These are phyloP conservation scores for Tetrastigma voinierianum DNA, from an alignment of 164 flowering plant genomes.

Conservation along the genomic window DNA sequence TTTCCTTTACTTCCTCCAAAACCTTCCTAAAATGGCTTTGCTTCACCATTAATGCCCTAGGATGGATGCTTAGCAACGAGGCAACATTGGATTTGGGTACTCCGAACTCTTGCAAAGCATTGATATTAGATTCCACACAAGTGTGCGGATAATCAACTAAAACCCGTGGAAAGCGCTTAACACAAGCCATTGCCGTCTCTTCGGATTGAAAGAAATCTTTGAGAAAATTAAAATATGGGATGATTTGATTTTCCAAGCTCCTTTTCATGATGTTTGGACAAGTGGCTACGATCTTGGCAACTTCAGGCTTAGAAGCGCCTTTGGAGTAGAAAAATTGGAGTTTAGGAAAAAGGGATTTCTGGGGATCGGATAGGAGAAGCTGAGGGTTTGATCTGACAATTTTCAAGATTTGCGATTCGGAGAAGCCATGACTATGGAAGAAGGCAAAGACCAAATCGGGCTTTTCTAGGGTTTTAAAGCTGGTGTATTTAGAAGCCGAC, in stretches of 20 bases:
- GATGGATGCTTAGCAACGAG: not conserved
- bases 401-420: slow-evolving; percentile 4
- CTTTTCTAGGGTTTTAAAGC: no score
- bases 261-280: slow-evolving; percentile 6
- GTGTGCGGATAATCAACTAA: not conserved
- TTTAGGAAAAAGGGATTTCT: slow-evolving; percentile 18
- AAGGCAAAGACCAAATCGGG: no score
- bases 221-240: slow-evolving; percentile 12
- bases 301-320: slow-evolving; percentile 15
- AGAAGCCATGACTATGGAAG: slow-evolving; percentile 3
- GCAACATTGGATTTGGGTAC: slow-evolving; percentile 13
- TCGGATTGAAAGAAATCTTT: not conserved
- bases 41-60: not conserved
- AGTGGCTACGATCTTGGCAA: not conserved
- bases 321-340: slow-evolving; percentile 5
- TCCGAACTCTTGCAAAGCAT: slow-evolving; percentile 7
- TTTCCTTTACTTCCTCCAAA: slow-evolving; percentile 3
- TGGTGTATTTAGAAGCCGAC: no score
- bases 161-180: not conserved
- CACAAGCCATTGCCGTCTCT: not conserved
- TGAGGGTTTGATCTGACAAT: not conserved
- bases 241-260: slow-evolving; percentile 15
- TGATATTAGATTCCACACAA: slow-evolving; percentile 10
- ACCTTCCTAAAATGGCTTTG: not conserved
- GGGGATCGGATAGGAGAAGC: slow-evolving; percentile 4